Base-by-base conservation (phyloP, 257 asterid genomes). In the Solanum sejunctum region DNA sequence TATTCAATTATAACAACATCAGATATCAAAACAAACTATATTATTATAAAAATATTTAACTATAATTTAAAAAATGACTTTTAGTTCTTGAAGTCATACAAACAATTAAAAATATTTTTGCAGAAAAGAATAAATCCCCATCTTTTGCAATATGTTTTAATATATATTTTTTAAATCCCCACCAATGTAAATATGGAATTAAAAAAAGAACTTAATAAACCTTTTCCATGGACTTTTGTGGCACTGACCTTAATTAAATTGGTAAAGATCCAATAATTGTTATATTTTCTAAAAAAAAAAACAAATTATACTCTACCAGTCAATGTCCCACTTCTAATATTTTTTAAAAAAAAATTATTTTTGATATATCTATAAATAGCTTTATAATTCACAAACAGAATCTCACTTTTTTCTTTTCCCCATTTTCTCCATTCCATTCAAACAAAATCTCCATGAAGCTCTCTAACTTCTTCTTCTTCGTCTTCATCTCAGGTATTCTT, bases 401-500 rank as follows among this genome's bases (percentile, higher is more conserved):
- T 77, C 82, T 51, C 45, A 77, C 82, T 77, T 15, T 77, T 16
- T 51, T 77, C 47, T 49, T 75, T 36, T 18, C 41, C n/a, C 81
- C 4, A 47, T 47, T 77, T 51, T 51, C 63, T 51, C 16, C n/a
- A 12, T 9, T 12, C 57, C 11, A 12, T 75, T 75, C 43, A 49
- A 49, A 49, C 61, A 47, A 49, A 73, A 12, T 21, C 45, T 75
- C 63, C 55, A 94, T 94, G 98, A 90, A 83, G 55, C 64, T 88
- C 88, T 84, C 86, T 51, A 84, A 18, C 21, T 80, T 87, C 87
- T 36, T 85, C 84, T 7, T 89, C 85, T 81, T 88, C 88, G 71
- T 70, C 49, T 89, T 90, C 82, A 80, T 89, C 86, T 79, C 92
- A 79, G 95, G 96, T 94, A 78, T 23, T 47, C 18, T 3, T 64